These are phyloP conservation scores for Stylonectria norvegica DNA, from an alignment of 2,329 filamentous ascomycete genomes.

Conservation along the genomic window DNA sequence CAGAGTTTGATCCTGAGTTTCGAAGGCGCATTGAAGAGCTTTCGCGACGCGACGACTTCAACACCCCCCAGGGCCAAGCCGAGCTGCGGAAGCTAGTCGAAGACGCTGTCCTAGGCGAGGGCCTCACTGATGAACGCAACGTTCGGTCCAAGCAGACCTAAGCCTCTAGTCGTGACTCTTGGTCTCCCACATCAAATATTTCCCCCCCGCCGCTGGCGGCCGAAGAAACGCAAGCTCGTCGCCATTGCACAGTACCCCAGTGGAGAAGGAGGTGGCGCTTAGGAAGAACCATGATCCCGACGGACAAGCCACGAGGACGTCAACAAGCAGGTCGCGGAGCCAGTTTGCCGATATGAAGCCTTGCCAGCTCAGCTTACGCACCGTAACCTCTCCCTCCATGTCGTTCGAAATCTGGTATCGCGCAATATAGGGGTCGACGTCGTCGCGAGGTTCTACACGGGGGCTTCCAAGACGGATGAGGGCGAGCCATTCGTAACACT, in stretches of 20 bases:
- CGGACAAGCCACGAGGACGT: constrained; percentile 42
- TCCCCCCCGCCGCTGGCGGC: constrained; percentile 44
- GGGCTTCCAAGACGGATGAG: constrained; percentile 64
- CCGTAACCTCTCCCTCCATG: constrained; percentile 23
- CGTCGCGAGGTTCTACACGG: constrained; percentile 55
- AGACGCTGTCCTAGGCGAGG: constrained; percentile 71
- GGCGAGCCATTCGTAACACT: constrained; percentile 72
- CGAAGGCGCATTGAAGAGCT: constrained; percentile 84
- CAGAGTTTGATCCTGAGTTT: constrained; percentile 76
- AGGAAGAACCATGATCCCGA: constrained; percentile 54
- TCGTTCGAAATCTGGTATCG: constrained; percentile 59
- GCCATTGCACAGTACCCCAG: constrained; percentile 40
- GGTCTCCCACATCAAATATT: constrained; percentile 61
- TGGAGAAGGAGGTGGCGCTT: constrained; percentile 50
- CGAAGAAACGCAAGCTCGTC: constrained; percentile 54
- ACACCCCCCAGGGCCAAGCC: constrained; percentile 74
- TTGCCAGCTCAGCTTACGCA: constrained; percentile 56
- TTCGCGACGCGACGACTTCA: constrained; percentile 77
- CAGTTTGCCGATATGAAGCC: constrained; percentile 55
- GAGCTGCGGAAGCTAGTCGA: constrained; percentile 75
- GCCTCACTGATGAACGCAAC: constrained; percentile 59
- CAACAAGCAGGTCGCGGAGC: constrained; percentile 47
- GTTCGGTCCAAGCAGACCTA: constrained; percentile 60
- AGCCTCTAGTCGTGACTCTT: constrained; percentile 40
- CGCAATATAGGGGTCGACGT: constrained; percentile 65